Evolutionary conservation across 371 early-diverging fungal genomes (phyloP).

Genomic region (Syncephalastrum contaminatum): DNA sequence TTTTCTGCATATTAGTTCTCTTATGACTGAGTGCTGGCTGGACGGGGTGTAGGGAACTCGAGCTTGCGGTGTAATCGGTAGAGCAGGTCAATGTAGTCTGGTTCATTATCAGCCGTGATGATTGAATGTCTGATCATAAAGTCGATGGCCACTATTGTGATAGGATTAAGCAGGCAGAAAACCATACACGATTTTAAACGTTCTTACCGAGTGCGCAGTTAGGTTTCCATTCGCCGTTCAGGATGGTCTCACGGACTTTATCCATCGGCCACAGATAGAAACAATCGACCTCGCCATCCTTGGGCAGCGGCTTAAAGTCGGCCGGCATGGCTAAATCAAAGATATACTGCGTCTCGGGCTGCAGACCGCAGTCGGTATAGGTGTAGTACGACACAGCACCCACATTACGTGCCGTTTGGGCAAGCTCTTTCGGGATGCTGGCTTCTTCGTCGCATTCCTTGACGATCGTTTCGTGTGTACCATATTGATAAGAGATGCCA

Average conservation of each 20-base stretch:
- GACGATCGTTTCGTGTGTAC: conserved; percentile 65
- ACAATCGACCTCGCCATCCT: conserved; percentile 89
- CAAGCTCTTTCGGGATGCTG: conserved; percentile 59
- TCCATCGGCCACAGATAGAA: conserved; percentile 77
- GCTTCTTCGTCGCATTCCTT: conserved; percentile 95
- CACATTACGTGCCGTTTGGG: conserved; percentile 52
- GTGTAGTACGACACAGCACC: conserved; percentile 76
- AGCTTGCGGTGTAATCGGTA: conserved; percentile 64
- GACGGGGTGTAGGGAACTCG: conserved; percentile 67
- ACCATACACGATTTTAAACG: background rate
- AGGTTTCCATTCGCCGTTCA: conserved; percentile 78
- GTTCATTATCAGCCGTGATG: conserved; percentile 79
- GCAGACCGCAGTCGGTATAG: conserved; percentile 51
- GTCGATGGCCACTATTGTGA: conserved; percentile 65
- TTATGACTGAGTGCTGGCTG: too few species aligned
- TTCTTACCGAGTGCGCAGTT: conserved; percentile 72
- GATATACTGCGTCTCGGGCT: conserved; percentile 75
- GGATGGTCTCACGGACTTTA: conserved; percentile 58
- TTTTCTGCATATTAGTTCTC: too few species aligned
- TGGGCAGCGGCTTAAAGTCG: conserved; percentile 67
- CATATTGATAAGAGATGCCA: conserved; percentile 71
- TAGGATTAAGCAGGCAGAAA: background rate
- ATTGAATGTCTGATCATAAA: conserved; percentile 81
- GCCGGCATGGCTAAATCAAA: conserved; percentile 79
- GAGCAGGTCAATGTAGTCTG: conserved; percentile 73